These are phyloP conservation scores for Penicillium arizonense DNA, from an alignment of 495 filamentous ascomycete genomes.

Conservation along the genomic window DNA sequence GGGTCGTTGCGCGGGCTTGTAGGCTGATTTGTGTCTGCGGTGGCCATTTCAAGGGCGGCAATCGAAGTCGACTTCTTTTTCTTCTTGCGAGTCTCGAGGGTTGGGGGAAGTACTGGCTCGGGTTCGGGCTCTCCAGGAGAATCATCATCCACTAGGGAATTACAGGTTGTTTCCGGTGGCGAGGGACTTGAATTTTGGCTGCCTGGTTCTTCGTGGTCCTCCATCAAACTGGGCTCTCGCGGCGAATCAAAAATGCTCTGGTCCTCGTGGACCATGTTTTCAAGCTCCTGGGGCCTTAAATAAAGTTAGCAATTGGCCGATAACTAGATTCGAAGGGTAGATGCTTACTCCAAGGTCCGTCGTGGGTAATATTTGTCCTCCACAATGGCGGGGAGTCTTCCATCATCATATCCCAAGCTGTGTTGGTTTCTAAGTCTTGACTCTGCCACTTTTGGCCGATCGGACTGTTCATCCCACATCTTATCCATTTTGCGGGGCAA, in stretches of 20 bases:
- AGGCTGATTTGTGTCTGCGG: not conserved
- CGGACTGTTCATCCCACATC: slow-evolving; percentile 11
- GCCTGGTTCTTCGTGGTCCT: slow-evolving; percentile 56
- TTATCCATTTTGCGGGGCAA: slow-evolving; percentile 39
- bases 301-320: slow-evolving; percentile 12
- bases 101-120: slow-evolving; percentile 28
- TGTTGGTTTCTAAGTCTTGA: slow-evolving; percentile 14
- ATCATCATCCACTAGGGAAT: slow-evolving; percentile 1
- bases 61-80: slow-evolving; percentile 35
- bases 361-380: slow-evolving; percentile 80
- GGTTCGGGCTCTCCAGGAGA: slow-evolving; percentile 2
- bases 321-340: not conserved
- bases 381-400: slow-evolving; percentile 73
- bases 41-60: not conserved
- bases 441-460: slow-evolving; percentile 18
- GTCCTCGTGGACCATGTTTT: slow-evolving; percentile 45
- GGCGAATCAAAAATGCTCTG: slow-evolving; percentile 56
- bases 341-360: slow-evolving; percentile 67
- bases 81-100: slow-evolving; percentile 37
- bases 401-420: slow-evolving; percentile 43
- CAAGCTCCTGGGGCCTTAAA: slow-evolving; percentile 41
- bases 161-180: slow-evolving; percentile 1
- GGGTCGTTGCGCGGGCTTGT: not conserved
- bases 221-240: slow-evolving; percentile 60
- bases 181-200: slow-evolving; percentile 54